Base-by-base conservation (phyloP, 2,329 filamentous ascomycete genomes). In the Fusarium verticillioides region DNA sequence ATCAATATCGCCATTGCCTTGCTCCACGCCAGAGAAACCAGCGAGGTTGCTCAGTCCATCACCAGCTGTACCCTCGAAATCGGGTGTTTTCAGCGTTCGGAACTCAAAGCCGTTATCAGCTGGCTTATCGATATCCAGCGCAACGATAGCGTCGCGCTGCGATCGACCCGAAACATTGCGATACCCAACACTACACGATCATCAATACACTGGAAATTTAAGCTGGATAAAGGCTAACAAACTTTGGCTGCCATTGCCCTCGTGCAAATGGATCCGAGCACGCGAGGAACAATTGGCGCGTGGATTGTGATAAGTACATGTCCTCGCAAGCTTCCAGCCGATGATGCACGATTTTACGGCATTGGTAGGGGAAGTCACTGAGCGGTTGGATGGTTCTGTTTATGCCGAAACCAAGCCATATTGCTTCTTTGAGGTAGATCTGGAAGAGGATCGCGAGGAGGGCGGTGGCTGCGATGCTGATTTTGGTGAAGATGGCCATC, bases 41-140 rank as follows among this genome's bases (percentile, higher is more conserved):
- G 74, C 68, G 9, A 82, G 43, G 28, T 78, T 68, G 7, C 83
- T 67, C 1, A 79, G 64, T 2, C 77, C 79, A 37, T 83, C 81
- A 10, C 78, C 79, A 8, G 66, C 69, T 0, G 78, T 80, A 1
- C 82, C 82, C 7, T 70, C 28, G 36, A 78, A 83, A 0, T 65
- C 78, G 1, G 74, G 63, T 2, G 77, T 81, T 12, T 67, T 60
- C 18, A 83, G 69, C 2, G 59, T 49, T 5, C 76, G 78, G 21
- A 72, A 52, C 6, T 72, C 58, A 28, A 80, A 77, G 5, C 71
- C 65, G 2, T 61, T 39, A 2, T 61, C 73, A 18, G 40, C 26
- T 4, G 77, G 77, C 39, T 75, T 77, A 56, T 83, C 81, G 21
- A 83, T 74, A 26, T 83, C 74, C 15, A 83, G 28, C 6, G 73